Evolutionary conservation across 2,329 filamentous ascomycete genomes (phyloP), one percentile per base, ranked within the genome.

Genomic region (Cercospora sesami): DNA sequence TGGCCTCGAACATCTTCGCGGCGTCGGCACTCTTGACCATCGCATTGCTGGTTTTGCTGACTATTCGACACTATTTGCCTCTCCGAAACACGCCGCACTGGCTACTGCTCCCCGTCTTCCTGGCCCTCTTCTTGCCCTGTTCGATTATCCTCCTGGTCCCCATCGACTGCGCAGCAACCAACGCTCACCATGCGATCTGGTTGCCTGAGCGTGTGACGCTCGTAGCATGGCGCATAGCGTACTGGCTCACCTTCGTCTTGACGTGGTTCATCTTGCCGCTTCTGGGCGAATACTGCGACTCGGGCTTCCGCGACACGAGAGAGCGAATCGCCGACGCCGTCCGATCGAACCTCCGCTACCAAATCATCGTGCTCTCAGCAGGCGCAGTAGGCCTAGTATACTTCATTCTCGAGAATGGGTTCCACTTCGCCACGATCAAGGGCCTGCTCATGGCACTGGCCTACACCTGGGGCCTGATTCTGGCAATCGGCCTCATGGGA

Each of bases 401-500:
- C 78, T 88, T 97, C 74, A 89, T 95, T 71, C 83, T 93, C 71
- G 89, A 89, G 36, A 92, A 92, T 76, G 91, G 91, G 1, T 89
- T 93, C 73, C 86, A 89, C 28, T 86, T 90, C 68, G 84, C 83
- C 2, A 90, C 90, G 0, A 85, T 98, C 73, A 97, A 96, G 81
- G 90, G 87, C 39, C 83, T 96, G 48, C 86, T 96, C 71, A 97
- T 99, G 92, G 94, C 95, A 14, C 83, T 98, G 68, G 92, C 94
- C 42, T 99, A 99, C 79, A 92, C 93, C 68, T 98, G 94, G 91
- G 93, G 94, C 74, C 82, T 99, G 74, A 85, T 94, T 4, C 85
- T 98, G 63, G 95, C 94, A 57, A 97, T 99, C 70, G 98, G 97
- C 76, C 85, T 99, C 48, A 98, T 99, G 94, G 95, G 95, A 6